Base-by-base conservation (phyloP, 345 rosid species). In the Syzygium aromaticum region DNA sequence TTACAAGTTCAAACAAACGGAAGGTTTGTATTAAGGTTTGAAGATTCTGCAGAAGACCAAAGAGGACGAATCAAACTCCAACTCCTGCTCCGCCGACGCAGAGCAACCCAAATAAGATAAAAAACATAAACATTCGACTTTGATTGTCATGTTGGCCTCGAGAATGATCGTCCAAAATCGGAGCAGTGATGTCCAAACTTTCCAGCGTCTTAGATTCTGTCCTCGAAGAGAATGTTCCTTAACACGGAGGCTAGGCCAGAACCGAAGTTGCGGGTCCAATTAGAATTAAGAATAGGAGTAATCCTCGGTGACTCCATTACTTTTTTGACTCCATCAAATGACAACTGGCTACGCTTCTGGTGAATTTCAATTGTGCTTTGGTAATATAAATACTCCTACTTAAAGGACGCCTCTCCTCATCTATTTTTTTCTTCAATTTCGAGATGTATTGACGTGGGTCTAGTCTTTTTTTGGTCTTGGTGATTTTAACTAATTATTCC, bases 321-420 rank as follows among this genome's bases (percentile, higher is more conserved):
- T 3, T 73, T 33, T 33, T 73, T 19, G 7, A 33, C 80, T 33
- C 46, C 3, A 21, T 33, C 49, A 19, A 73, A 17, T 33, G 46
- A 67, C 43, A 17, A 21, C 17, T 0, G 78, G 22, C 43, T 67
- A 5, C 46, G 23, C 12, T 30, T 67, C 4, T 8, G 33, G 23
- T 33, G 23, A 67, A 67, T 67, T 67, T 56, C 61, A 15, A 30
- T 30, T 3, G 11, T 19, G 23, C 77, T 64, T 64, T 7, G 77
- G 43, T 16, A 30, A 28, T 0, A 30, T 30, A 16, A 16, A 8
- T 0, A 15, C 30, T 28, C 6, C 40, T 1, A 64, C 11, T 64
- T 64, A 9, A 64, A 67, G 23, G 40, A 30, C 7, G 13, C 1
- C 46, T 8, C 78, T 0, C 13, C 19, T 67, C 7, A 67, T 8